Base-by-base conservation (phyloP, 2,329 filamentous ascomycete genomes). In the Colletotrichum sp. region DNA sequence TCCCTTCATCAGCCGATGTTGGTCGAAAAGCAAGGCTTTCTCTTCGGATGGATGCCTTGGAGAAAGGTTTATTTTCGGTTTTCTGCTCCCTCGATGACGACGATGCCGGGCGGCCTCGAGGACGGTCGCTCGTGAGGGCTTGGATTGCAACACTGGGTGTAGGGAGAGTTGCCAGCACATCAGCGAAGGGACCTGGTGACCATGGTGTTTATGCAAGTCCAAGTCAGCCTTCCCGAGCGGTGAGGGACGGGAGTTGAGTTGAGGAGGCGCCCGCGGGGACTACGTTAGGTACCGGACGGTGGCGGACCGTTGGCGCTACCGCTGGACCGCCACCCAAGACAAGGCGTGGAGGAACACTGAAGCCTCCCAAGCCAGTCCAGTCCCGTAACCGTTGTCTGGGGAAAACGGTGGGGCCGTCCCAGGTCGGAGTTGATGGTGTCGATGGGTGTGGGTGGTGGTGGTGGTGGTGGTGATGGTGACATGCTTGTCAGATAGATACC, bases 161-260 rank as follows among this genome's bases (percentile, higher is more conserved):
- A 71, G 68, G 76, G 56, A 65, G 70, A 39, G 48, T 12, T 77
- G 76, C 68, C 76, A 77, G 32, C 76, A 22, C 76, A 77, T 77
- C 76, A 76, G 68, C 5, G 48, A 76, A 56, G 27, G 39, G 64
- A 28, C 76, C 73, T 60, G 76, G 76, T 77, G 76, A 77, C 76
- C 73, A 69, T 65, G 60, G 68, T 68, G 73, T 65, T 66, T 70
- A 77, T 77, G 76, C 76, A 77, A 64, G 73, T 69, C 72, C 74
- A 76, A 76, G 74, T 76, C 74, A 76, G 74, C 74, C 74, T 71
- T 61, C 32, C 56, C 70, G 70, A 70, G 74, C 74, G 74, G 74
- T 76, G 74, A 74, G 66, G 71, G 43, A 52, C 34, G 70, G 69
- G 68, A 71, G 67, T 71, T 60, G 39, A 48, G 18, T 48, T 43